Evolutionary conservation across 2,329 filamentous ascomycete genomes (phyloP).

Genomic region (Botrytis aclada): DNA sequence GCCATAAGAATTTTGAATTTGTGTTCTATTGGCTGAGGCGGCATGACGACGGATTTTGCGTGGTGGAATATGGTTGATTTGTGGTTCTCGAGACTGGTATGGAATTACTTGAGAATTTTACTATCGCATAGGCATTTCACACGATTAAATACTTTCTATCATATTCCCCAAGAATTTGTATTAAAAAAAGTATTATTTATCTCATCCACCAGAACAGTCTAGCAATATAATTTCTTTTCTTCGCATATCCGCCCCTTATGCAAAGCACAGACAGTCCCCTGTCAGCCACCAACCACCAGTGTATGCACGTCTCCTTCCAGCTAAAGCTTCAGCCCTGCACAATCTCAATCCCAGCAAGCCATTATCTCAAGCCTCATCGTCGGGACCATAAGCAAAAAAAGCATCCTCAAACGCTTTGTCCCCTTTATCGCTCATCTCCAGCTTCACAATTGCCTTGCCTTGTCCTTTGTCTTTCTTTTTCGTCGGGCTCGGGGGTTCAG

Average conservation of each 20-base stretch:
- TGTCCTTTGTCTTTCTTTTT: constrained; percentile 4
- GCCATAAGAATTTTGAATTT: neutral
- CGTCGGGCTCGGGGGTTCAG: neutral
- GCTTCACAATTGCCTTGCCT: neutral
- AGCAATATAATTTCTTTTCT: neutral
- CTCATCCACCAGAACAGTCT: neutral
- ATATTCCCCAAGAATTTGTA: neutral
- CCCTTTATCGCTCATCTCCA: neutral
- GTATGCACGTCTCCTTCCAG: neutral
- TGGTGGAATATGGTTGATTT: neutral
- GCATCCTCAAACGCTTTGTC: constrained; percentile 10
- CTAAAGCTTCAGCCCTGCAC: constrained; percentile 5
- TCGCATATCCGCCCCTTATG: constrained; percentile 4
- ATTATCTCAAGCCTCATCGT: neutral
- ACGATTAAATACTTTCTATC: neutral
- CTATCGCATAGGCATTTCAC: neutral
- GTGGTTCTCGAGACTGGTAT: neutral
- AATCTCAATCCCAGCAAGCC: neutral
- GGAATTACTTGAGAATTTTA: neutral
- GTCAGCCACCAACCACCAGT: neutral
- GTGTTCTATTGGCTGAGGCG: neutral
- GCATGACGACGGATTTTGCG: neutral
- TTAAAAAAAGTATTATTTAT: neutral
- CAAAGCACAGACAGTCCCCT: constrained; percentile 4
- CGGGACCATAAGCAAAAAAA: neutral